Conservation (phyloP, 78 protist genomes). For the Chrysochromulina tobinii region DNA sequence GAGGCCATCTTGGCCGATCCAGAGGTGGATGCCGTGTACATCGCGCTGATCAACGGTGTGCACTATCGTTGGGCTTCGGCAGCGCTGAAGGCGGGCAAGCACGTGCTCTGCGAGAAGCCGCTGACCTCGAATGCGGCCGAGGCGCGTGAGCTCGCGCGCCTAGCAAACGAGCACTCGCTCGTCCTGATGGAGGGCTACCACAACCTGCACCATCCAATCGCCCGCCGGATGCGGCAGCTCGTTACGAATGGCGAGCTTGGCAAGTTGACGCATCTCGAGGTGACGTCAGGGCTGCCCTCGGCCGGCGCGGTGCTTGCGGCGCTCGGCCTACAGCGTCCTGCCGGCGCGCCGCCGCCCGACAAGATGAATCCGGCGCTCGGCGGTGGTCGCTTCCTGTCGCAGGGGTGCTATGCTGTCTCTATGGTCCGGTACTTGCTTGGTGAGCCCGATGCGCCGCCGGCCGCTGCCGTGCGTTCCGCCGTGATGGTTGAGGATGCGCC, state of each 20-base stretch:
- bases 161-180: neutral
- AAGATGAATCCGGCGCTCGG: neutral
- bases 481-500: too few relatives aligned
- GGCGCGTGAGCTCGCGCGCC: neutral
- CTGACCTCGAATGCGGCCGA: neutral
- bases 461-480: neutral
- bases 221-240: neutral
- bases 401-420: neutral
- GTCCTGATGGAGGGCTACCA: neutral
- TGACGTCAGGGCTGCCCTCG: neutral
- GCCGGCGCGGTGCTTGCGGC: too few relatives aligned
- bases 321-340: neutral
- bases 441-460: neutral
- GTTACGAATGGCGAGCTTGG: neutral
- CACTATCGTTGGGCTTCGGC: slow-evolving; percentile 3
- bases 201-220: neutral
- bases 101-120: slow-evolving; percentile 35
- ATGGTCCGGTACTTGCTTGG: neutral
- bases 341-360: neutral
- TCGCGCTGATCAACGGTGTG: neutral
- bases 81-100: slow-evolving; percentile 20
- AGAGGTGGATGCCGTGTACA: slow-evolving; percentile 3
- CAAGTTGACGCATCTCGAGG: neutral
- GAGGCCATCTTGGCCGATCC: neutral
- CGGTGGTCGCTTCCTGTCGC: neutral